These are phyloP conservation scores for Macrophomina phaseolina DNA, from an alignment of 2,329 filamentous ascomycete genomes.

Conservation along the genomic window DNA sequence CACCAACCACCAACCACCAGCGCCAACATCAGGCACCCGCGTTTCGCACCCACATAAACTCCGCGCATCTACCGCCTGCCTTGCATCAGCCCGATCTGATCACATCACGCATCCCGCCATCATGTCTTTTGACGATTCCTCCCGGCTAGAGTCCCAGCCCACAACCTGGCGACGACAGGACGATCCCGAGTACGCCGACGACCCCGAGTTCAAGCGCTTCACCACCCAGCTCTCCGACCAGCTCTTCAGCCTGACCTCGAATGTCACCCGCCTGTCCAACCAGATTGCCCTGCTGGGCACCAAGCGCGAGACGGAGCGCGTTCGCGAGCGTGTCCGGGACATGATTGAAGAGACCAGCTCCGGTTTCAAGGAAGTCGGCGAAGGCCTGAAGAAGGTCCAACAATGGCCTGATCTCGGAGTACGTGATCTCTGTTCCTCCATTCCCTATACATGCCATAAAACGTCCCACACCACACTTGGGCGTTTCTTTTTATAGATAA, in stretches of 20 bases:
- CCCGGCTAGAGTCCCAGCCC: conserved; percentile 80
- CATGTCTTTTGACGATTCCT: conserved; percentile 93
- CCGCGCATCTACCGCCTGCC: not conserved
- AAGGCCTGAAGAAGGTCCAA: conserved; percentile 91
- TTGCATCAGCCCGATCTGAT: not conserved
- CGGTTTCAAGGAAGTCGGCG: conserved; percentile 88
- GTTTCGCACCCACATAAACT: not conserved
- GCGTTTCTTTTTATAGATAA: not conserved
- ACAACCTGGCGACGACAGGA: conserved; percentile 70
- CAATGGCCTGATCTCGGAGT: conserved; percentile 72
- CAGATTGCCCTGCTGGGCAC: conserved; percentile 88
- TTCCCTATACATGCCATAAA: not conserved
- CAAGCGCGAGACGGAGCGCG: conserved; percentile 86
- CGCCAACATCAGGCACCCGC: conserved; percentile 9
- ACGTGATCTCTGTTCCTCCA: conserved; percentile 58
- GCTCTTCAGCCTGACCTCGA: conserved; percentile 86
- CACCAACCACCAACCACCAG: conserved; percentile 11
- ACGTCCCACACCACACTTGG: too few relatives aligned
- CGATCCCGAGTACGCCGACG: conserved; percentile 81
- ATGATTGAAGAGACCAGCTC: conserved; percentile 84
- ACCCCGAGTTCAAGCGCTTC: conserved; percentile 87
- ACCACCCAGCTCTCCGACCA: conserved; percentile 85
- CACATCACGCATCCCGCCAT: conserved; percentile 23
- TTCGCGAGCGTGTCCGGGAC: conserved; percentile 88
- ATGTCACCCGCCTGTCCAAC: conserved; percentile 82